Conservation (phyloP, 768 basidiomycete species). For the Pulveroboletus sp. region DNA sequence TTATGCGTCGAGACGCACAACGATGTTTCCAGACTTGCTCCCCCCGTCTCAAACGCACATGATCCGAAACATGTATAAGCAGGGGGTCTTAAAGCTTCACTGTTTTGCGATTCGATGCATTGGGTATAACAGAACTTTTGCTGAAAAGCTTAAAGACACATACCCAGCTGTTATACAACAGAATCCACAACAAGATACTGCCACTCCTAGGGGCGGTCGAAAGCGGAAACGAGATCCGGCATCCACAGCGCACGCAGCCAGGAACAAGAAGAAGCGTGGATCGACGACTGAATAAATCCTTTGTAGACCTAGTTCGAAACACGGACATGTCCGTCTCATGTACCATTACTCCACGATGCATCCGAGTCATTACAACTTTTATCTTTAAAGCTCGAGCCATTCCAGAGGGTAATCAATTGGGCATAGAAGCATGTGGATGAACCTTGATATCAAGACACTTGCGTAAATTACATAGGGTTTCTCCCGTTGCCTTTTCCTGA, state of each 20-base stretch:
- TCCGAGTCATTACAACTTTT: not conserved
- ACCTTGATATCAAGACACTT: slow-evolving; percentile 65
- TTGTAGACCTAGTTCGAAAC: too few relatives aligned
- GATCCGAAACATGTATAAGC: slow-evolving; percentile 26
- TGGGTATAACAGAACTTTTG: slow-evolving; percentile 14
- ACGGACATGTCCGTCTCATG: not conserved
- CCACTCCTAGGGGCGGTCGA: not conserved
- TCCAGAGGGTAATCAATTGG: too few relatives aligned
- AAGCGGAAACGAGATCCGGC: slow-evolving; percentile 15
- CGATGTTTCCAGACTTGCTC: slow-evolving; percentile 19
- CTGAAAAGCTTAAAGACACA: slow-evolving; percentile 9
- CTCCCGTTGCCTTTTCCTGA: slow-evolving; percentile 41
- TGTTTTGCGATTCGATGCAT: slow-evolving; percentile 26
- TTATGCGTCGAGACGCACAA: slow-evolving; percentile 14
- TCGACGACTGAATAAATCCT: too few relatives aligned
- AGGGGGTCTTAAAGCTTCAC: slow-evolving; percentile 27
- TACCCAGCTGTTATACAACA: not conserved
- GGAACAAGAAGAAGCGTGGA: slow-evolving; percentile 16
- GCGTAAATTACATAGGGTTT: slow-evolving; percentile 49
- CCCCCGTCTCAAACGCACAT: slow-evolving; percentile 23
- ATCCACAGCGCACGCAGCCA: not conserved
- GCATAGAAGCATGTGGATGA: slow-evolving; percentile 32
- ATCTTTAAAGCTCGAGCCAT: not conserved
- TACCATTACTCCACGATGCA: not conserved
- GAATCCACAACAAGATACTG: not conserved